phyloP scores from a whole-genome alignment of 148 eudicot species.

The Amaranthus cruentus region DNA sequence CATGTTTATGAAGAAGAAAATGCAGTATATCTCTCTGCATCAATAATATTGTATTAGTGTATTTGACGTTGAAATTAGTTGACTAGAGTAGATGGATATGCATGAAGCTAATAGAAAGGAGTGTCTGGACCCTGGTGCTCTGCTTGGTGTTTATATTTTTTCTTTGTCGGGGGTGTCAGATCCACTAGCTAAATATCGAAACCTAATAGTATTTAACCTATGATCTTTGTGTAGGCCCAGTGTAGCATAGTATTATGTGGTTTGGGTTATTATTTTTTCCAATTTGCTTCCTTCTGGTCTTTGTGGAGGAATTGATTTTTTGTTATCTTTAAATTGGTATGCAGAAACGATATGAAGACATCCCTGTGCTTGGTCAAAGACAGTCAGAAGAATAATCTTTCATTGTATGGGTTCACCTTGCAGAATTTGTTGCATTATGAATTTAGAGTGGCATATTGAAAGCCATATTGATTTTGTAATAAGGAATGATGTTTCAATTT shows the following conservation, averaged over 20 bases:
- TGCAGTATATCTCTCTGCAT: neutral
- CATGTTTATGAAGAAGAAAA: neutral
- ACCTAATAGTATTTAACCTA: too few species aligned
- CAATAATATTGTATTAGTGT: too few species aligned
- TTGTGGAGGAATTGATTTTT: neutral
- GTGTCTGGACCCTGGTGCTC: neutral
- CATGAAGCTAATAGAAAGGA: neutral
- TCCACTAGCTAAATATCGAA: too few species aligned
- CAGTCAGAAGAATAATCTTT: slow-evolving; percentile 28
- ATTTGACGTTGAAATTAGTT: too few species aligned
- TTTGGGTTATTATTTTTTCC: neutral
- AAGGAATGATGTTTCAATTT: slow-evolving; percentile 19
- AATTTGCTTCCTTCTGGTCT: neutral
- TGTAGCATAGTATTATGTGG: neutral
- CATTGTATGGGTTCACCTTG: neutral
- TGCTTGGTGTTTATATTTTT: neutral
- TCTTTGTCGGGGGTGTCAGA: neutral
- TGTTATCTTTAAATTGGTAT: slow-evolving; percentile 4
- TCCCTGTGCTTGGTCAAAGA: slow-evolving; percentile 41
- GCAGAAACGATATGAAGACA: slow-evolving; percentile 49
- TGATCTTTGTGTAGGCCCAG: too few species aligned
- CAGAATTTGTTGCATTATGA: slow-evolving; percentile 11
- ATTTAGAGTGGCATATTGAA: slow-evolving; percentile 3
- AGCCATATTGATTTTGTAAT: slow-evolving; percentile 27
- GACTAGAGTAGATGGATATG: too few species aligned